Base-by-base conservation (phyloP, 345 rosid genomes). In the Stellera chamaejasme region DNA sequence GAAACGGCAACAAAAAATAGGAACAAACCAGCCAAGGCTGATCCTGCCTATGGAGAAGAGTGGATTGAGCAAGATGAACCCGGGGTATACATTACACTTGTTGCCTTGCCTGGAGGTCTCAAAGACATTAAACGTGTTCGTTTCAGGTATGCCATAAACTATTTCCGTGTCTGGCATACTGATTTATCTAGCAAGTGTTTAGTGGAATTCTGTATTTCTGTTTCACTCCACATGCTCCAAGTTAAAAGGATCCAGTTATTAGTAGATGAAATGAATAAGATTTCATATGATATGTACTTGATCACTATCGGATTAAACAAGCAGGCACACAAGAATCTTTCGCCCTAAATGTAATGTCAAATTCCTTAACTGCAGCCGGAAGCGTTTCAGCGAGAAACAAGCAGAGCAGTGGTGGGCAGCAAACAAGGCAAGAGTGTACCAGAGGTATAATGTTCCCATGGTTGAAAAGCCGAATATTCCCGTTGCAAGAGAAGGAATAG, bases 371-470 rank as follows among this genome's bases (percentile, higher is more conserved):
- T 60, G 69, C 80, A 85, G 94, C 63, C 87, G 90, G 32, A 85
- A 75, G 72, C 74, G 76, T 53, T 85, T 85, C 75, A 80, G 75
- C 9, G 94, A 85, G 75, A 81, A 82, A 55, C 85, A 85, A 73
- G 90, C 94, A 12, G 94, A 81, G 61, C 82, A 80, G 56, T 83
- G 94, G 94, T 85, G 94, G 94, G 80, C 82, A 23, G 75, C 76
- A 50, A 85, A 85, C 73, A 72, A 87, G 48, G 84, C 75, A 43
- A 73, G 90, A 61, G 79, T 85, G 23, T 85, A 83, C 51, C 79
- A 83, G 61, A 68, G 70, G 42, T 81, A 83, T 75, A 83, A 82
- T 19, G 87, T 82, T 15, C 79, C 77, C 27, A 45, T 71, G 70
- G 64, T 60, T 28, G 87, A 80, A 65, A 82, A 78, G 65, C 66